phyloP scores from a whole-genome alignment of 2,329 filamentous ascomycete genomes.

The Nemania sp. region DNA sequence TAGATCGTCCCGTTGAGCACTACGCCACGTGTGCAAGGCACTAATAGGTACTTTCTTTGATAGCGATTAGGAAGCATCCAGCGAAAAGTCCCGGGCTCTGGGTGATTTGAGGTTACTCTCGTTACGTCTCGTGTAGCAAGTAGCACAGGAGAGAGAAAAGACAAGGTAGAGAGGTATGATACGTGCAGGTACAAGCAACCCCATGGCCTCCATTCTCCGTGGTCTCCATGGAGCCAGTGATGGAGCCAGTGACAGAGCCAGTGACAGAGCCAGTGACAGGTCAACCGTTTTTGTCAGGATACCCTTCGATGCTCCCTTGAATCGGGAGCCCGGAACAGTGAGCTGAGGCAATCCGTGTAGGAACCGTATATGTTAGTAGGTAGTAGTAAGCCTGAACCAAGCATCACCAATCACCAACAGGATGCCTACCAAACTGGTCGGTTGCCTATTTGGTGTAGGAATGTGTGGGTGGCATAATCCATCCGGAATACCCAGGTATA shows the following conservation, averaged over 20 bases:
- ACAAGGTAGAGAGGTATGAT: slow-evolving; percentile 12
- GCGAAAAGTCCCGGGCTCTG: not conserved
- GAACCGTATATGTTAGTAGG: slow-evolving; percentile 22
- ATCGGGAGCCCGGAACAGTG: slow-evolving; percentile 22
- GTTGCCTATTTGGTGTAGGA: slow-evolving; percentile 16
- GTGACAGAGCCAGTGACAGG: slow-evolving; percentile 10
- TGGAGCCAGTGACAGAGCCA: no score
- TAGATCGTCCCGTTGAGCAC: slow-evolving; percentile 32
- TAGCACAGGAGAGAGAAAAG: not conserved
- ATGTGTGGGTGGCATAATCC: slow-evolving; percentile 23
- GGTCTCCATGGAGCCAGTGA: not conserved
- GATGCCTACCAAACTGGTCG: not conserved
- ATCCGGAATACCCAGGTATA: not conserved
- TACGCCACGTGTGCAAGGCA: slow-evolving; percentile 38
- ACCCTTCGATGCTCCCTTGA: slow-evolving; percentile 2
- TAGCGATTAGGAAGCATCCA: slow-evolving; percentile 1
- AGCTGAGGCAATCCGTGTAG: slow-evolving; percentile 27
- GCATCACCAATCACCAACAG: not conserved
- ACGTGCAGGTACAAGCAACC: slow-evolving; percentile 5
- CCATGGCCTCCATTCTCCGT: no score
- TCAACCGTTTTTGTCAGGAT: slow-evolving; percentile 21
- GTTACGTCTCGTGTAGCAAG: not conserved
- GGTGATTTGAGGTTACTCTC: not conserved
- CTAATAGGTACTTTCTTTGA: slow-evolving; percentile 3
- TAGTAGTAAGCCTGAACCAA: slow-evolving; percentile 25